Base-by-base conservation (phyloP, 2,329 filamentous ascomycete genomes). In the Nothophaeocryptopus gaeumannii region DNA sequence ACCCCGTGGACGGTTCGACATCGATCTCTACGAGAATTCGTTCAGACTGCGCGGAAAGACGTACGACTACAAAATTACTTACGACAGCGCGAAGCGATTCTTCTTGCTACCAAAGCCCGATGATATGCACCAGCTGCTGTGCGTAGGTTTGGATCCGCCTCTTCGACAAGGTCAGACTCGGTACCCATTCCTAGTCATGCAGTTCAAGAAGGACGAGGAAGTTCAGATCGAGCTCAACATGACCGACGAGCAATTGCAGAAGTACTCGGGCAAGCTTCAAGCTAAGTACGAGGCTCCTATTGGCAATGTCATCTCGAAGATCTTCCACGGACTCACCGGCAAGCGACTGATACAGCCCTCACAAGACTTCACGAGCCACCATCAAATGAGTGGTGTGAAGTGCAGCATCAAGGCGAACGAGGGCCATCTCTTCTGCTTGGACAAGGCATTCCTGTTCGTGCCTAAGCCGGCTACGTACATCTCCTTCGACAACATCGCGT, bases 321-420 rank as follows among this genome's bases (percentile, higher is more conserved):
- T 99, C 58, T 99, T 99, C 81, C 84, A 89, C 59, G 93, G 93
- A 11, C 76, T 99, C 39, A 90, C 90, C 14, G 90, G 90, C 64
- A 97, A 96, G 81, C 95, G 95, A 74, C 86, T 99, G 53, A 90
- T 91, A 26, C 88, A 88, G 54, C 93, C 93, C 2, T 93, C 91
- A 40, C 92, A 92, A 72, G 91, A 96, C 70, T 99, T 99, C 73
- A 80, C 85, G 67, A 95, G 88, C 60, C 93, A 97, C 73, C 90
- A 96, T 68, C 84, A 87, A 64, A 91, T 96, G 70, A 89, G 85
- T 60, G 93, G 93, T 51, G 95, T 99, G 72, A 99, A 99, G 75
- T 99, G 93, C 72, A 95, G 91, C n/a, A 96, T 99, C 82, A 99
- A 99, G 74, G 95, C 95, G 46, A 96, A 95, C 70, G 93, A 99